Evolutionary conservation across 192 early-diverging fungal genomes (phyloP), one percentile per base, ranked within the genome.

Genomic region (Coemansia interrupta): DNA sequence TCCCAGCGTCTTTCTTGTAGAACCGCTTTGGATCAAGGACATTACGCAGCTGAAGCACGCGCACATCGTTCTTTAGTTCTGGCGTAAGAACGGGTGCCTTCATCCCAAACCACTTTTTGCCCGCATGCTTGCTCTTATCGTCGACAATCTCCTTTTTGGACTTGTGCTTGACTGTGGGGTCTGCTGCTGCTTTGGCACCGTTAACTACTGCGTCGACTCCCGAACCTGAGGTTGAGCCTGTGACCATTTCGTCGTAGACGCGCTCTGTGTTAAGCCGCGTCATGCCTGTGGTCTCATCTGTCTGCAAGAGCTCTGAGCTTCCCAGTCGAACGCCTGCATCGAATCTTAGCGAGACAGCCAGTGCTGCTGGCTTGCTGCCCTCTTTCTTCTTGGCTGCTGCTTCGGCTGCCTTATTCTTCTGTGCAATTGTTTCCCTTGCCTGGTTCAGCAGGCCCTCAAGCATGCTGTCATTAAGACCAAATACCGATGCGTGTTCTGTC

Each of bases 11-110:
- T 54, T 89, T 87, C 57, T 95, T 95, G 64, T 95, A 97, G 61
- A 92, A 90, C 26, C 89, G 83, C 72, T 94, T 97, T 15, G 92
- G 92, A 71, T 99, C 94, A 11, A 99, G 68, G 3, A 90, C 93
- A 64, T 86, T 84, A 49, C 96, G 85, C 58, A 89, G 74, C 60
- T 90, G 89, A 29, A 99, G 61, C 24, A 97, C 84, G 39, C 91
- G 88, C 49, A 99, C 70, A 65, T 99, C 92, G 6, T 89, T 87
- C 61, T 94, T 94, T 41, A 96, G 49, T 66, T 94, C 93, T 4
- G 84, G 84, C 18, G 96, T 97, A 38, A 99, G 50, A 54, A 87
- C 84, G 3, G 91, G 84, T 18, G 87, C 85, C 36, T 83, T 83
- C 84, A 99, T 89, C 65, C 91, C 89, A 69, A 97, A 99, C 96